Percentiles rank a stretch among this genome's conserved stretches.
These are phyloP conservation scores for Bipolaris bicolor DNA, from an alignment of 2,329 filamentous ascomycete genomes.

Conservation along the genomic window DNA sequence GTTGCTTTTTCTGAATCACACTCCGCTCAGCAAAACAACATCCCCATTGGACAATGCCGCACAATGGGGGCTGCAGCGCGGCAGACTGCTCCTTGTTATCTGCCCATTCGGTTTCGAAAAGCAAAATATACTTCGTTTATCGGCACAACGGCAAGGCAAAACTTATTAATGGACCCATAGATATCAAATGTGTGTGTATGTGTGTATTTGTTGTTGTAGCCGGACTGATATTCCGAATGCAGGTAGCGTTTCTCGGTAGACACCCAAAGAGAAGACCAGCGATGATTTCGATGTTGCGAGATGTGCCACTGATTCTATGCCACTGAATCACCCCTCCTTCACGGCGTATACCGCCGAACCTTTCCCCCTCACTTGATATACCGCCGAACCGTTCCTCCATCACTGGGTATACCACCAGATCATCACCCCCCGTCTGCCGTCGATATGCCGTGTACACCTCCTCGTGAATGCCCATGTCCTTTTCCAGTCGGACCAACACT, in stretches of 20 bases:
- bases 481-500: background rate
- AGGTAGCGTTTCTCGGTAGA: background rate
- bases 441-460: background rate
- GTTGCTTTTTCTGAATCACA: background rate
- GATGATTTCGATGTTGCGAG: background rate
- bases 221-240: background rate
- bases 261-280: too few species aligned
- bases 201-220: background rate
- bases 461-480: slow-evolving; percentile 1
- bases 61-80: background rate
- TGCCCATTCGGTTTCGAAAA: slow-evolving; percentile 4
- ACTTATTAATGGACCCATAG: background rate
- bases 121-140: background rate
- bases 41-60: background rate
- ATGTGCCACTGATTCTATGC: background rate
- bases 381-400: too few species aligned
- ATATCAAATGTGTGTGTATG: background rate
- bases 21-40: background rate
- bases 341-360: too few species aligned
- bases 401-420: too few species aligned
- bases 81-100: background rate
- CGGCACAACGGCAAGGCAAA: background rate
- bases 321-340: too few species aligned
- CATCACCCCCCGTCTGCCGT: slow-evolving; percentile 1
- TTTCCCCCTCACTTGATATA: too few species aligned